A percentile compares a stretch with the other conserved stretches of the same genome.
phyloP scores from a whole-genome alignment of 495 filamentous ascomycete species.

The Penicillium bialowiezense region DNA sequence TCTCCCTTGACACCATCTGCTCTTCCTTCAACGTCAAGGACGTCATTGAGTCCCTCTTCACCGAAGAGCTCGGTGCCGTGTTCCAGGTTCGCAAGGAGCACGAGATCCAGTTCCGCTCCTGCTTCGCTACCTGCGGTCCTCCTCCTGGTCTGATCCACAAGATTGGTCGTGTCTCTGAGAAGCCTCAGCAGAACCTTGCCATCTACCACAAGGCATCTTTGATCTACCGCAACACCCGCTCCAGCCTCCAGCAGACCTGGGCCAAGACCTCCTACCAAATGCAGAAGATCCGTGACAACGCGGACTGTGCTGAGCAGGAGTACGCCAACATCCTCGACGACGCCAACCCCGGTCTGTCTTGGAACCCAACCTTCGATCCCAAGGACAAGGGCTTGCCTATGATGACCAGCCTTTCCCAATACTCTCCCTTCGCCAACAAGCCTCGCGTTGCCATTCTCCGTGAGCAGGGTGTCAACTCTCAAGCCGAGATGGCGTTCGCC shows the following conservation, averaged over 20 bases:
- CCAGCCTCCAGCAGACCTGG: conserved; percentile 85
- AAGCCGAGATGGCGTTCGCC: conserved; percentile 96
- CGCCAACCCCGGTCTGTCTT: conserved; percentile 77
- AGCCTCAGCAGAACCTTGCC: conserved; percentile 72
- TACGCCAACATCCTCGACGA: conserved; percentile 74
- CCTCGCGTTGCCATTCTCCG: conserved; percentile 91
- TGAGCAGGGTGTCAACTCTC: conserved; percentile 93
- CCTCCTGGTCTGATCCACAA: conserved; percentile 75
- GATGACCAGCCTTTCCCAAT: conserved; percentile 56
- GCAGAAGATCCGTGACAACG: conserved; percentile 88
- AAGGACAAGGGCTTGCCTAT: conserved; percentile 72
- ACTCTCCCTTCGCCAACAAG: conserved; percentile 63
- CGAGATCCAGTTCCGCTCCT: conserved; percentile 78
- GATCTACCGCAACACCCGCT: conserved; percentile 66
- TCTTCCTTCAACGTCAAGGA: conserved; percentile 52
- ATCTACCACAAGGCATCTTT: conserved; percentile 66
- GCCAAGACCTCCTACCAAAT: conserved; percentile 83
- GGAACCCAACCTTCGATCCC: conserved; percentile 79
- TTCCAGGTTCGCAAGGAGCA: conserved; percentile 89
- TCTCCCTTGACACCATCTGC: conserved; percentile 75
- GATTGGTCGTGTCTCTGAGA: conserved; percentile 70
- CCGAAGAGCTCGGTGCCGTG: conserved; percentile 94
- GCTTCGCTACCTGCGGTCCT: conserved; percentile 90
- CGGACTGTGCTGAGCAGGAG: conserved; percentile 82
- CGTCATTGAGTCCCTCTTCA: conserved; percentile 79